Evolutionary conservation across 257 asterid species (phyloP).

Genomic region (Cinchona pubescens): DNA sequence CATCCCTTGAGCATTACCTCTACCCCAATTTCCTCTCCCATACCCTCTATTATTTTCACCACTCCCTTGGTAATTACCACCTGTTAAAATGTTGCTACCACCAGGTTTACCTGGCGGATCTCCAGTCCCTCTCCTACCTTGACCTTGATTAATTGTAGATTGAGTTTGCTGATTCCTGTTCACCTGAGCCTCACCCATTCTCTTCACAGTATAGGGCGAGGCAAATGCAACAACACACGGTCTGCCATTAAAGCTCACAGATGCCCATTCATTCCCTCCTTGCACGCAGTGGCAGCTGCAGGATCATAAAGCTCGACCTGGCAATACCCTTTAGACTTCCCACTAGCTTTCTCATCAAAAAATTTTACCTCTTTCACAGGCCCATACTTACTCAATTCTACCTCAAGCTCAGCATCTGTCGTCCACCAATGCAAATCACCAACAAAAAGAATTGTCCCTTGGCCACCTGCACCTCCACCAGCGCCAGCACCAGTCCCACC

Average conservation of each 20-base stretch:
- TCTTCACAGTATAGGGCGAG: conserved; percentile 72
- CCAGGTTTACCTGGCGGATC: conserved; percentile 50
- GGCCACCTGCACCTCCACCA: conserved; percentile 37
- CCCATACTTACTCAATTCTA: conserved; percentile 75
- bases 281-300: conserved; percentile 74
- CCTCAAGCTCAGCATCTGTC: conserved; percentile 86
- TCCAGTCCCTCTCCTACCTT: conserved; percentile 57
- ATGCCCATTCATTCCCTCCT: conserved; percentile 83
- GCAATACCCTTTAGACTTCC: conserved; percentile 96
- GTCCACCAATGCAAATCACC: conserved; percentile 99
- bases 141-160: conserved; percentile 45
- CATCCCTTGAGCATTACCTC: conserved; percentile 41
- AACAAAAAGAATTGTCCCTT: conserved; percentile 68
- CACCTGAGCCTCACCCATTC: conserved; percentile 78
- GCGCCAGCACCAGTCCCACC: conserved; percentile 28
- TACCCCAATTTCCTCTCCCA: conserved; percentile 87
- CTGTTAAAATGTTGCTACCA: conserved; percentile 43
- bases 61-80: conserved; percentile 38
- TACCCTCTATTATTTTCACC: conserved; percentile 39
- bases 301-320: conserved; percentile 88
- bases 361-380: conserved; percentile 85
- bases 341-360: conserved; percentile 94
- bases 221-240: conserved; percentile 95
- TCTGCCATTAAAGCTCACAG: conserved; percentile 75
- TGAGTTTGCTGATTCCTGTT: conserved; percentile 61